phyloP scores from a whole-genome alignment of 495 filamentous ascomycete genomes.

The Rostrohypoxylon terebratum region DNA sequence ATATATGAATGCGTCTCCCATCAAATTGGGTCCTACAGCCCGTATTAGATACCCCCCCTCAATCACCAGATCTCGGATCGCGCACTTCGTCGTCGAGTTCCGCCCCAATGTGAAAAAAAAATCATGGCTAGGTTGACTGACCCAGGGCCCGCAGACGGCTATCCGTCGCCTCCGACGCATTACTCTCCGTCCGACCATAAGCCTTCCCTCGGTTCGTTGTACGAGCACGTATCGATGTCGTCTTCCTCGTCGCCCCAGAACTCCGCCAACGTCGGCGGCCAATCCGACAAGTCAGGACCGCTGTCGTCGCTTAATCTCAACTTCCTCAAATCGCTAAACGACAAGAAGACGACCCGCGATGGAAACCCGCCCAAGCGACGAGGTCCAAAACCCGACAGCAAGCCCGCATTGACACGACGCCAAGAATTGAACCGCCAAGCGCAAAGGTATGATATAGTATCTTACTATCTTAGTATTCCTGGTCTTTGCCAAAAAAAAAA shows the following conservation, averaged over 20 bases:
- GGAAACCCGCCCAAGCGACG: constrained; percentile 88
- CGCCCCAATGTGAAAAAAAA: constrained; percentile 30
- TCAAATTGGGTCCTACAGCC: constrained; percentile 29
- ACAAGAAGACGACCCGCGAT: constrained; percentile 77
- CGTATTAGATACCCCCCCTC: constrained; percentile 37
- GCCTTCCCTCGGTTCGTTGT: constrained; percentile 50
- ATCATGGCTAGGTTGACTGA: constrained; percentile 49
- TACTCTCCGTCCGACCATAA: constrained; percentile 51
- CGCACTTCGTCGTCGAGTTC: constrained; percentile 26
- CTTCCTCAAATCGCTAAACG: constrained; percentile 69
- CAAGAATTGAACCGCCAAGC: constrained; percentile 97
- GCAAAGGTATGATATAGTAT: constrained; percentile 74
- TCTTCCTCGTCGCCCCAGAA: constrained; percentile 56
- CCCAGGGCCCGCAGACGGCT: constrained; percentile 48
- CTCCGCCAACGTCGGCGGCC: constrained; percentile 44
- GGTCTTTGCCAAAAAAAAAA: background rate
- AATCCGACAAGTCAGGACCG: constrained; percentile 63
- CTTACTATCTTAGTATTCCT: background rate
- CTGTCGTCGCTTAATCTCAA: constrained; percentile 65
- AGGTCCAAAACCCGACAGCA: constrained; percentile 96
- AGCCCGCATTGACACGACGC: constrained; percentile 90
- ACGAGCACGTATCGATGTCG: constrained; percentile 56
- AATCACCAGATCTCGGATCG: constrained; percentile 22
- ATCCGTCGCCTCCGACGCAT: constrained; percentile 56
- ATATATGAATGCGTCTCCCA: constrained; percentile 43